These are phyloP conservation scores for Thymus mandschuricus DNA, from an alignment of 257 asterid genomes.

Conservation along the genomic window DNA sequence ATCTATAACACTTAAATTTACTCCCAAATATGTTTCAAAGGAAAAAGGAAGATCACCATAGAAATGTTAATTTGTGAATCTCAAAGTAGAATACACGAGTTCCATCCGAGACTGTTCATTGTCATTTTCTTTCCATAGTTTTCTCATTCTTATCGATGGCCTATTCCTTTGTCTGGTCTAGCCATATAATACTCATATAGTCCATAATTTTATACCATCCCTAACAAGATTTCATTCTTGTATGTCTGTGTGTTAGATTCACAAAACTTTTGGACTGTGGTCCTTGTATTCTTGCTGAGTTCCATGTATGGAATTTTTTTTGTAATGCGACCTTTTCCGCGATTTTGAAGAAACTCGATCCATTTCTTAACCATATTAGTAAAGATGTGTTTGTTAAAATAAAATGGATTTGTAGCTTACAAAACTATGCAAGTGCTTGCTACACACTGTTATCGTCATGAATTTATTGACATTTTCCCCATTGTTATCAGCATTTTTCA, in stretches of 20 bases:
- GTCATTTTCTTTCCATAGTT: background rate
- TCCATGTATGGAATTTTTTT: background rate
- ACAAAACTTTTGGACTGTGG: background rate
- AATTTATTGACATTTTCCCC: too few species aligned
- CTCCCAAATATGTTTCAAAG: background rate
- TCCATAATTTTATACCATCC: background rate
- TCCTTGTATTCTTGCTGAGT: background rate
- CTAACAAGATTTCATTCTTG: background rate
- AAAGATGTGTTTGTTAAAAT: too few species aligned
- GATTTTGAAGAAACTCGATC: background rate
- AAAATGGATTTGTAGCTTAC: too few species aligned
- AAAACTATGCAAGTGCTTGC: too few species aligned
- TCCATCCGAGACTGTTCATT: background rate
- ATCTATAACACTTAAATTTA: too few species aligned
- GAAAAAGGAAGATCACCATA: too few species aligned
- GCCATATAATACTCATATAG: background rate
- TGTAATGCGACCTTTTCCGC: background rate
- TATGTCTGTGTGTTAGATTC: background rate
- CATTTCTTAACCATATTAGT: background rate
- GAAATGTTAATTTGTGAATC: background rate
- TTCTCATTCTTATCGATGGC: background rate
- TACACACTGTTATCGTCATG: too few species aligned
- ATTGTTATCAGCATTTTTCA: too few species aligned
- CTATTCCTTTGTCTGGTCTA: background rate
- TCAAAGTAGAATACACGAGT: background rate